These are phyloP conservation scores for Tremellales sp. DNA, from an alignment of 1,284 basidiomycete genomes.

Conservation along the genomic window DNA sequence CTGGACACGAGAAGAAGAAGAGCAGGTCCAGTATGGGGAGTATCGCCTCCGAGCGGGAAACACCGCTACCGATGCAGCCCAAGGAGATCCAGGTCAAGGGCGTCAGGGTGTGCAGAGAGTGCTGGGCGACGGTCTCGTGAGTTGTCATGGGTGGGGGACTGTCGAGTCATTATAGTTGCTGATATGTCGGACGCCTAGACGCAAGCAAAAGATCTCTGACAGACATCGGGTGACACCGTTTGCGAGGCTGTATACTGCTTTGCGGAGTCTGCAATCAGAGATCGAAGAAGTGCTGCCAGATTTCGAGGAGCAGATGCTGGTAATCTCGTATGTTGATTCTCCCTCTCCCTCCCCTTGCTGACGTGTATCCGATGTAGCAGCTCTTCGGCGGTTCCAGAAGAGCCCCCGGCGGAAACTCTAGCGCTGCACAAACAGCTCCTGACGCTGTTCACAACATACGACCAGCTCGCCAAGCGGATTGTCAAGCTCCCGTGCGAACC, in stretches of 20 bases:
- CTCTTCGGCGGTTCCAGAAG: conserved; percentile 26
- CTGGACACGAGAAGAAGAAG: conserved; percentile 33
- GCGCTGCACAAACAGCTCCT: conserved; percentile 72
- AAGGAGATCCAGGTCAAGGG: conserved; percentile 76
- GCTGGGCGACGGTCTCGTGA: conserved; percentile 71
- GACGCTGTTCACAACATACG: conserved; percentile 80
- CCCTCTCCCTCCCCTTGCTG: conserved; percentile 1
- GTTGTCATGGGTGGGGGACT: conserved; percentile 35
- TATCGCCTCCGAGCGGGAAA: conserved; percentile 8
- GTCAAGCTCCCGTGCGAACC: conserved; percentile 62
- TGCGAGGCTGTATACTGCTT: conserved; percentile 65
- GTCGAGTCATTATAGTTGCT: not conserved
- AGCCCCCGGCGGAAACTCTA: conserved; percentile 57
- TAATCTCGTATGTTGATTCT: conserved; percentile 53
- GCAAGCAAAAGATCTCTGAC: conserved; percentile 74
- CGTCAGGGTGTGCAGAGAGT: conserved; percentile 76
- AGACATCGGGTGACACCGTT: conserved; percentile 61
- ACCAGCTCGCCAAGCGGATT: conserved; percentile 80
- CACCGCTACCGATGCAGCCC: conserved; percentile 38
- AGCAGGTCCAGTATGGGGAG: conserved; percentile 7
- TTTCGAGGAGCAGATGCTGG: conserved; percentile 64
- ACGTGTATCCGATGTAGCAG: conserved; percentile 5
- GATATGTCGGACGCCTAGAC: conserved; percentile 52
- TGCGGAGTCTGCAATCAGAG: conserved; percentile 71
- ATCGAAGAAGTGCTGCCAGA: conserved; percentile 65